phyloP scores from a whole-genome alignment of 208 protist genomes.

The Leishmania tropica region DNA sequence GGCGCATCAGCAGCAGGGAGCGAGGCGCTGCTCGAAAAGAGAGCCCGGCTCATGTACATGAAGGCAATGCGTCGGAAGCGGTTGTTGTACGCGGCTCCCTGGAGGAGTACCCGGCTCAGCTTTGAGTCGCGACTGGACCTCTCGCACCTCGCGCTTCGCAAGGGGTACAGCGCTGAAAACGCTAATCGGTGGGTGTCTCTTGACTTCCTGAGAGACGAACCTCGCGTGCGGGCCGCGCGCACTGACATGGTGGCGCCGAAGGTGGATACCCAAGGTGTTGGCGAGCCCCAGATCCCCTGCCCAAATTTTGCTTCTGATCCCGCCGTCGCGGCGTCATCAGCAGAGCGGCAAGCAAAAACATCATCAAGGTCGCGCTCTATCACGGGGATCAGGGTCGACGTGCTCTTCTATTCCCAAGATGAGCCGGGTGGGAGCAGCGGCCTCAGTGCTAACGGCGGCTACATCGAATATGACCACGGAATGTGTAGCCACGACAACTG shows the following conservation, averaged over 20 bases:
- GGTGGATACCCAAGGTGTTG: background rate
- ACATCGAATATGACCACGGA: background rate
- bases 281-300: background rate
- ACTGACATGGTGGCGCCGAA: background rate
- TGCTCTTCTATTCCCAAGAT: background rate
- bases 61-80: background rate
- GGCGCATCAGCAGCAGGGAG: background rate
- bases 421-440: background rate
- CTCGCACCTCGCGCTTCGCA: slow-evolving; percentile 22
- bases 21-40: background rate
- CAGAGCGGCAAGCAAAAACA: background rate
- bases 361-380: background rate
- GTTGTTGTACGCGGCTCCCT: background rate
- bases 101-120: background rate
- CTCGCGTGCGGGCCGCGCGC: background rate
- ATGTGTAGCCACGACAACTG: background rate
- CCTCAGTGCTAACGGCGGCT: background rate
- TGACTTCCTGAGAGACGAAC: slow-evolving; percentile 20
- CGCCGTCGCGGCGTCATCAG: background rate
- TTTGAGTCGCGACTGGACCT: slow-evolving; percentile 18
- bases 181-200: slow-evolving; percentile 19
- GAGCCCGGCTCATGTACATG: background rate
- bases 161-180: slow-evolving; percentile 15
- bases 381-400: background rate
- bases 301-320: background rate